These are phyloP conservation scores for Grammothele lineata DNA, from an alignment of 768 basidiomycete species.

Conservation along the genomic window DNA sequence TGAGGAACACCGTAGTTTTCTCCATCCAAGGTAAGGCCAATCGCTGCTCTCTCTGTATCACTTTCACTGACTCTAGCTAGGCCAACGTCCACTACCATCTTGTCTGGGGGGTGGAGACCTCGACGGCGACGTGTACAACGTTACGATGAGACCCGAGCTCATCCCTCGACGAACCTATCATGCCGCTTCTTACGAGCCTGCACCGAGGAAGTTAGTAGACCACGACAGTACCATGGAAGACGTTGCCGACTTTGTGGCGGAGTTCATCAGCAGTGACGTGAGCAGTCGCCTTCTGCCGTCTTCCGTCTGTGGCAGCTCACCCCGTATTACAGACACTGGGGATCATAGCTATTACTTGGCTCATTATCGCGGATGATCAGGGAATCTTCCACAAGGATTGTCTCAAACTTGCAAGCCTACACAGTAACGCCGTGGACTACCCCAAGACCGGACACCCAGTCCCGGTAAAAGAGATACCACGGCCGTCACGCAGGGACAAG, in stretches of 20 bases:
- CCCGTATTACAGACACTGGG: conserved; percentile 46
- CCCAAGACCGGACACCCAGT: conserved; percentile 47
- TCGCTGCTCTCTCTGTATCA: no score
- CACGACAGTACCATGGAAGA: conserved; percentile 54
- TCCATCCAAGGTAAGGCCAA: conserved; percentile 44
- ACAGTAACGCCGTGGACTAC: conserved; percentile 66
- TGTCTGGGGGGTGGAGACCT: conserved; percentile 67
- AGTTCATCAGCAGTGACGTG: conserved; percentile 65
- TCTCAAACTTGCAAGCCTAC: conserved; percentile 47
- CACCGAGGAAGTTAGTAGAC: conserved; percentile 39
- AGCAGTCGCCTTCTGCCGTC: no score
- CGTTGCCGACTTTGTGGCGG: conserved; percentile 65
- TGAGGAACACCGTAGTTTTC: conserved; percentile 65
- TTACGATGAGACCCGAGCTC: conserved; percentile 23
- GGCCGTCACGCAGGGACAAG: conserved; percentile 29
- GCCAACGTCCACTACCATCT: conserved; percentile 54
- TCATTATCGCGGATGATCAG: conserved; percentile 52
- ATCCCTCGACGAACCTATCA: conserved; percentile 20
- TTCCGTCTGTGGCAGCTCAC: no score
- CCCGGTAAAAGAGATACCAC: conserved; percentile 36
- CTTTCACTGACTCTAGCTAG: no score
- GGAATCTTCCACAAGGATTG: conserved; percentile 52
- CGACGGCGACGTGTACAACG: conserved; percentile 38
- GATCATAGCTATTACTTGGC: conserved; percentile 58
- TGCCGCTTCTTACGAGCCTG: conserved; percentile 50